Percentiles rank a stretch among this genome's conserved stretches.
These are phyloP conservation scores for Pleurotus citrinopileatus DNA, from an alignment of 768 basidiomycete species.

Conservation along the genomic window DNA sequence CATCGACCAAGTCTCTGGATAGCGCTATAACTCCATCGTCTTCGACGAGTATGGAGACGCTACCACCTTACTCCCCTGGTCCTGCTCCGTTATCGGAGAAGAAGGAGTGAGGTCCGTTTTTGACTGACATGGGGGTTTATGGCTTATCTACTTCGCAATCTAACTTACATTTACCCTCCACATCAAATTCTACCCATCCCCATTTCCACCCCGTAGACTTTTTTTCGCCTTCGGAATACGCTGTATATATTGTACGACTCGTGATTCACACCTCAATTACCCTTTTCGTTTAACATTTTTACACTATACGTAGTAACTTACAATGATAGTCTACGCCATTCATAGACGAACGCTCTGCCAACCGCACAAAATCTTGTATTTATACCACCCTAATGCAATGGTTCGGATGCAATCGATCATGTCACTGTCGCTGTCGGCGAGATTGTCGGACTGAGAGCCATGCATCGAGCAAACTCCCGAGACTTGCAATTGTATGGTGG, in stretches of 20 bases:
- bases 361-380: not conserved
- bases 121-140: not conserved
- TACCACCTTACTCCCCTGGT: slow-evolving; percentile 38
- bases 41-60: slow-evolving; percentile 19
- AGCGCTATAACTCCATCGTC: slow-evolving; percentile 8
- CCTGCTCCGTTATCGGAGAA: slow-evolving; percentile 7
- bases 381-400: not conserved
- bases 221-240: not conserved
- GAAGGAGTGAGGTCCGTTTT: not conserved
- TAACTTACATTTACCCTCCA: slow-evolving; percentile 1
- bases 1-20: slow-evolving; percentile 2
- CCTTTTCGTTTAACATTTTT: not conserved
- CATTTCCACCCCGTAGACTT: not conserved
- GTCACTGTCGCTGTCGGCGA: too few species aligned
- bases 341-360: not conserved
- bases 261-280: not conserved
- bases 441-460: too few species aligned
- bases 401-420: too few species aligned
- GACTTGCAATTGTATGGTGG: too few species aligned
- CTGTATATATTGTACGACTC: slow-evolving; percentile 5
- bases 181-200: not conserved
- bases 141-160: not conserved
- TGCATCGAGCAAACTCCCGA: too few species aligned
- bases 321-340: not conserved
- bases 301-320: not conserved